Conservation (phyloP, 805 yeast genomes). For the Wickerhamiella allomyrinae region DNA sequence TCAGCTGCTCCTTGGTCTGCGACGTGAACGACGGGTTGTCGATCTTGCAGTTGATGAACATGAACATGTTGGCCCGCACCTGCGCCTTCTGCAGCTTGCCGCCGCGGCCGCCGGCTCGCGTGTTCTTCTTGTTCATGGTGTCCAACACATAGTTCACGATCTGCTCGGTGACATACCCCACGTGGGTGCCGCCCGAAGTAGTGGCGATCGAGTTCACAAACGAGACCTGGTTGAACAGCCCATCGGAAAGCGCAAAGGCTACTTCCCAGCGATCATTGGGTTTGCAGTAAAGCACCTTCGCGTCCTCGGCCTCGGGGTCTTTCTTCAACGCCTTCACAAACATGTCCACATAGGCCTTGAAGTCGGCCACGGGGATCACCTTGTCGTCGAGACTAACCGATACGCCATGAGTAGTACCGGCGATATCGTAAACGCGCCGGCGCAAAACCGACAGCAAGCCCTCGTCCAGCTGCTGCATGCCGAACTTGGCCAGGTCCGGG, state of each 20-base stretch:
- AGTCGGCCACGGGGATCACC: constrained; percentile 51
- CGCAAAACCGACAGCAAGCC: constrained; percentile 73
- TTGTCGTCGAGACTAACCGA: constrained; percentile 66
- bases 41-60: constrained; percentile 80
- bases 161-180: constrained; percentile 72
- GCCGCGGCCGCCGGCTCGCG: constrained; percentile 32
- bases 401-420: constrained; percentile 82
- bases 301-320: constrained; percentile 21
- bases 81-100: constrained; percentile 77
- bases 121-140: constrained; percentile 52
- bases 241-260: constrained; percentile 88
- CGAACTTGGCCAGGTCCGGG: constrained; percentile 75
- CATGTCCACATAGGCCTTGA: constrained; percentile 79
- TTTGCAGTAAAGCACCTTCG: constrained; percentile 57
- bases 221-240: constrained; percentile 81
- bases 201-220: constrained; percentile 97
- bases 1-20: constrained; percentile 90
- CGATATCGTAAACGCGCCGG: constrained; percentile 89
- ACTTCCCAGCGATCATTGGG: constrained; percentile 88
- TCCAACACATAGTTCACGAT: constrained; percentile 65
- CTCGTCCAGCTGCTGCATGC: constrained; percentile 70
- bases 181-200: constrained; percentile 93
- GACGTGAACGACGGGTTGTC: constrained; percentile 97
- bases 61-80: constrained; percentile 75
- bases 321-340: constrained; percentile 61